A percentile compares a stretch with the other conserved stretches of the same genome.
Evolutionary conservation across 257 asterid species (phyloP).

Genomic region (Petrea volubilis): DNA sequence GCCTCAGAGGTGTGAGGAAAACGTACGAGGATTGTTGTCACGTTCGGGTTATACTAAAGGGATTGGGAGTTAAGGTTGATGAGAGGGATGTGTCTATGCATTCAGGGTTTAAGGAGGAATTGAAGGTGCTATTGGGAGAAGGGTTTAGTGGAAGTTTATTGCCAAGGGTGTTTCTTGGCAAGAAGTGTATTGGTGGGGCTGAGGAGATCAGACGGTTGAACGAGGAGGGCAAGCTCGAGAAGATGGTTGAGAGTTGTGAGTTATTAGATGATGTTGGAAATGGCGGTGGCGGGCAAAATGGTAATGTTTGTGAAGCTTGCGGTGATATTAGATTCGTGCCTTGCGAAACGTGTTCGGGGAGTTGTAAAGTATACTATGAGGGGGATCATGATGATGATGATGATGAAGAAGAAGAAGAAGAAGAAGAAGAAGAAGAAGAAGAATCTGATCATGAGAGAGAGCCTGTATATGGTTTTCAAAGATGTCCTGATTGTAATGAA

Average conservation of each 20-base stretch:
- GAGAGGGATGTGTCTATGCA: slow-evolving; percentile 97
- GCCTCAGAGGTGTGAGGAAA: slow-evolving; percentile 87
- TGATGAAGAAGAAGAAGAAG: slow-evolving; percentile 38
- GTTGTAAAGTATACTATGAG: slow-evolving; percentile 76
- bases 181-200: slow-evolving; percentile 69
- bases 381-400: slow-evolving; percentile 46
- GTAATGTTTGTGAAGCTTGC: slow-evolving; percentile 68
- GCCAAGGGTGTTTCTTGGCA: slow-evolving; percentile 72
- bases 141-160: slow-evolving; percentile 40
- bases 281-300: slow-evolving; percentile 27
- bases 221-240: slow-evolving; percentile 79
- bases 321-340: slow-evolving; percentile 89
- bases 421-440: slow-evolving; percentile 29
- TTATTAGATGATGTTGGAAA: slow-evolving; percentile 35
- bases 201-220: slow-evolving; percentile 72
- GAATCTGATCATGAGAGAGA: slow-evolving; percentile 25
- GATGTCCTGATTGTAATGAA: slow-evolving; percentile 88
- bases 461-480: slow-evolving; percentile 64
- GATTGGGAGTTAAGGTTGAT: slow-evolving; percentile 68
- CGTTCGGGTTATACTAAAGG: slow-evolving; percentile 73
- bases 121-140: slow-evolving; percentile 63
- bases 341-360: slow-evolving; percentile 88
- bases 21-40: slow-evolving; percentile 92
- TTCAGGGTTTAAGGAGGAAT: slow-evolving; percentile 85
- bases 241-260: slow-evolving; percentile 65